These are phyloP conservation scores for Penicillium sp. DNA, from an alignment of 2,329 filamentous ascomycete species.

Conservation along the genomic window DNA sequence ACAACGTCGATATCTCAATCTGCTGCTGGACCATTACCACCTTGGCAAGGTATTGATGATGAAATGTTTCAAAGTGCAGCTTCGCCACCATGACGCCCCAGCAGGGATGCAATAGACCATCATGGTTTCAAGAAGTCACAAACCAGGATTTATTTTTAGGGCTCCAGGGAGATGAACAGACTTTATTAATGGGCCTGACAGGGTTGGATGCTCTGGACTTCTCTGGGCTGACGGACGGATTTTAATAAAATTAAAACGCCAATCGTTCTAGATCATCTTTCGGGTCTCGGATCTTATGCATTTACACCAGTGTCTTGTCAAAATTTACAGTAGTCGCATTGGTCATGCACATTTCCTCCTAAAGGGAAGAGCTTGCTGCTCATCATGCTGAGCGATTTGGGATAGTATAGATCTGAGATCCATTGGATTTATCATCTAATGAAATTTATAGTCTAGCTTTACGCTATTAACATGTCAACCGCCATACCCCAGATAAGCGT, in stretches of 20 bases:
- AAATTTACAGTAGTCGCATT: neutral
- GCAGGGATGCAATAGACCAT: neutral
- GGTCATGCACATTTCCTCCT: too few species aligned
- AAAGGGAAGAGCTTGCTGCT: too few species aligned
- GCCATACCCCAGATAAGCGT: neutral
- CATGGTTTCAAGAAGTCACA: neutral
- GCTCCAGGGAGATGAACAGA: slow-evolving; percentile 33
- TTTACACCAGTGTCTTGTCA: neutral
- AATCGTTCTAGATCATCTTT: neutral
- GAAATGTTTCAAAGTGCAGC: neutral
- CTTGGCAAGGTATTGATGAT: neutral
- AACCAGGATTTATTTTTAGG: slow-evolving; percentile 15
- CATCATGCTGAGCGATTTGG: too few species aligned
- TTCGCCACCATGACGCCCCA: neutral
- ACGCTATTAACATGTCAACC: neutral
- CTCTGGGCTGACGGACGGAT: slow-evolving; percentile 17
- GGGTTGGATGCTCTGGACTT: slow-evolving; percentile 37
- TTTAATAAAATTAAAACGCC: neutral
- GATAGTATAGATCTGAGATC: too few species aligned
- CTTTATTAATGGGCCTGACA: slow-evolving; percentile 38
- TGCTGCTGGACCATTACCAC: neutral
- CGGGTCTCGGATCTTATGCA: neutral
- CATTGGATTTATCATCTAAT: neutral
- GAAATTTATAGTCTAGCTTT: neutral
- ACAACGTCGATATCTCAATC: neutral